Base-by-base conservation (phyloP, 129 eudicot species). In the Tagetes erecta region DNA sequence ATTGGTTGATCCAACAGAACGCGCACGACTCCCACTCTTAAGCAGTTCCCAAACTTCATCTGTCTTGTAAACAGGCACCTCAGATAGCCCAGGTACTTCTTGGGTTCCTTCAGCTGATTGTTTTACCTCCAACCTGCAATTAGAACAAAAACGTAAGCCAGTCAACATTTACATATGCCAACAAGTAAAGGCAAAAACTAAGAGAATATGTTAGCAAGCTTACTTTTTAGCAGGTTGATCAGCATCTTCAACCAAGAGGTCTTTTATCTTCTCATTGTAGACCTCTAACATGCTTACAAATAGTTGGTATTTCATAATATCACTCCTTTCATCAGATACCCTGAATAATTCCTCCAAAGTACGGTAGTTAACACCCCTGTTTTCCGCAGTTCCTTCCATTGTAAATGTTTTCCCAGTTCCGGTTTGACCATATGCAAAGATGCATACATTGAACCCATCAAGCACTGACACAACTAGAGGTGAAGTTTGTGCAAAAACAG, bases 261-360 rank as follows among this genome's bases (percentile, higher is more conserved):
- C 99, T 67, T 87, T 82, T 80, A 94, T 88, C 83, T 83, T 94
- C 85, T 94, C 99, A 80, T 94, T 94, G 80, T 94, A 94, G 47
- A 94, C 99, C 83, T 94, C 99, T 74, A 94, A 71, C 97, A 94
- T 94, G 94, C 99, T 94, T 10, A 94, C 99, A 76, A 63, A 87
- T 68, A 94, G 70, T 71, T 94, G 88, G 63, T 91, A 91, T 78
- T 36, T 88, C 89, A 91, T 88, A 13, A 81, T 85, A 55, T 87
- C 79, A 73, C 90, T 91, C 75, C 97, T 91, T 75, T 85, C 83
- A 30, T 71, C 60, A 45, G 96, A 89, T 55, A 85, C 45, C 75
- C 79, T 88, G 72, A 94, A 94, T 73, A 94, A 76, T 81, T 88
- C 91, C 82, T 94, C 92, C 69, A 94, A 59, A 37, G 97, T 91